Base-by-base conservation (phyloP, 768 basidiomycete genomes). In the Peribolospora kevripleyi region DNA sequence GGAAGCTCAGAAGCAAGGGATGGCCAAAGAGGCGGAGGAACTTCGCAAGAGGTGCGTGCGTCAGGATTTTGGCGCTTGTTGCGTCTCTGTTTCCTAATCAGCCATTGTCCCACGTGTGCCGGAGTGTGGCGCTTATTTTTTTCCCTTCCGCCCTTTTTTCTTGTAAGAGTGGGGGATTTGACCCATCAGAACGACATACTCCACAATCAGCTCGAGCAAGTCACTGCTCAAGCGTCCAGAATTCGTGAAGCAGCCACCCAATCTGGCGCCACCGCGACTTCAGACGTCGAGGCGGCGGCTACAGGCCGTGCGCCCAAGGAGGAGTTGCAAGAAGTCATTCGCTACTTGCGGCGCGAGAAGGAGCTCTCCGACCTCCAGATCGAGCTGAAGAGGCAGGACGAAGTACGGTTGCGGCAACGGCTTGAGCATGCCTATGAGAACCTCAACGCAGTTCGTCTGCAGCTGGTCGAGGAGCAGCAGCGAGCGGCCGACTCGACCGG, bases 351-450 rank as follows among this genome's bases (percentile, higher is more conserved):
- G 46, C 84, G 81, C 63, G 86, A 88, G 72, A 87, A 90, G 68
- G 84, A 88, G 65, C 85, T 90, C 53, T 80, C 84, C 48, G 85
- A 90, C 60, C 74, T 87, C 41, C 84, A 87, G 59, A 72, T 85
- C 37, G 82, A 87, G 61, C 75, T 88, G 50, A 75, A 79, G 71
- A 81, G 75, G 63, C 76, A 78, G 61, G 84, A 88, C 69, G 82
- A 75, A 60, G 68, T 75, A 7, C 75, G 84, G 4, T 66, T 84
- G 52, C 82, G 81, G 65, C 68, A 75, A 14, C 81, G 87, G 63
- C 74, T 82, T 38, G 84, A 86, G 5, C 79, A 82, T 61, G 65
- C 85, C 46, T 72, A 73, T 11, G 77, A 78, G 58, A 76, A 68
- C 47, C 68, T 88, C 61, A 76, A 84, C 53, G 83, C 85, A 55